Percentiles rank a stretch among this genome's conserved stretches.
These are phyloP conservation scores for Lanmaoa rubissima DNA, from an alignment of 768 basidiomycete species.

Conservation along the genomic window DNA sequence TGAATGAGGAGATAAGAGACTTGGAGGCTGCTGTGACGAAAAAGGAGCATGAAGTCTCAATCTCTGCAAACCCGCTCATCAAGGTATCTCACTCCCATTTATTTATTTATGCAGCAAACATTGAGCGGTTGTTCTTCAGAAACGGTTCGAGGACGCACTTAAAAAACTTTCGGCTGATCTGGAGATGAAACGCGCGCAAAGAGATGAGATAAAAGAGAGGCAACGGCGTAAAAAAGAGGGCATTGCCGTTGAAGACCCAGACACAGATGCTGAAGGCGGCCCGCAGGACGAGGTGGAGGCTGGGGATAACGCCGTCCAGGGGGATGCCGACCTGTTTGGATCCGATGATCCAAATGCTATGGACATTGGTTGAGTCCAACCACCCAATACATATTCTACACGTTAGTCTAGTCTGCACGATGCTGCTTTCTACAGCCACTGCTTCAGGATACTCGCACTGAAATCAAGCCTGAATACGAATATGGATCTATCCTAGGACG, in stretches of 20 bases:
- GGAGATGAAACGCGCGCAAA: slow-evolving; percentile 78
- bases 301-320: slow-evolving; percentile 21
- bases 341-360: slow-evolving; percentile 42
- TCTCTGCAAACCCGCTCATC: slow-evolving; percentile 84
- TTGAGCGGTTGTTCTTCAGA: slow-evolving; percentile 40
- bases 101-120: neutral
- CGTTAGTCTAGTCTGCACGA: neutral
- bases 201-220: slow-evolving; percentile 77
- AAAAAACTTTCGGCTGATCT: slow-evolving; percentile 85
- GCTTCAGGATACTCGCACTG: neutral
- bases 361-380: slow-evolving; percentile 29
- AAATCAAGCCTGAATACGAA: neutral
- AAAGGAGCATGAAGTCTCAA: slow-evolving; percentile 80
- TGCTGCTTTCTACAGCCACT: neutral
- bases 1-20: slow-evolving; percentile 89
- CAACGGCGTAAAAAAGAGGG: slow-evolving; percentile 72
- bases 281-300: slow-evolving; percentile 37
- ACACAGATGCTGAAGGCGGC: slow-evolving; percentile 39
- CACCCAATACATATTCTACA: neutral
- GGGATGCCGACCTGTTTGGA: slow-evolving; percentile 43
- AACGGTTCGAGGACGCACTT: slow-evolving; percentile 90
- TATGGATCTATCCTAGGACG: neutral
- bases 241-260: slow-evolving; percentile 40
- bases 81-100: slow-evolving; percentile 44
- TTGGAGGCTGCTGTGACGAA: slow-evolving; percentile 84